phyloP scores from a whole-genome alignment of 1,284 basidiomycete genomes.

The Ganoderma lingzhi region DNA sequence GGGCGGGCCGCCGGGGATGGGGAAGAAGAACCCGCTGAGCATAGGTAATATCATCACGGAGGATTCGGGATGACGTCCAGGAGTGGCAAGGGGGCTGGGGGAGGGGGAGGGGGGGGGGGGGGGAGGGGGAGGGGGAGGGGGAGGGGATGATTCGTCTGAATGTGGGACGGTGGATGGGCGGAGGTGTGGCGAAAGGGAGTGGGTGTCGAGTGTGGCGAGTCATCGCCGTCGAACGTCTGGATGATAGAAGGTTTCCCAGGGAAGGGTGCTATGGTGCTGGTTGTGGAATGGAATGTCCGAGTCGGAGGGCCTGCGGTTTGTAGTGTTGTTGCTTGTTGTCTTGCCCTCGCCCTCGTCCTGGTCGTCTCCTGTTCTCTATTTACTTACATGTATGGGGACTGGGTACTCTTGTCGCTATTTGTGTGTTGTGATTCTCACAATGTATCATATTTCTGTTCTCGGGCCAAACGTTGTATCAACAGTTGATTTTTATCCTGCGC shows the following conservation, averaged over 20 bases:
- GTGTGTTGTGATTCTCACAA: background rate
- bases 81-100: background rate
- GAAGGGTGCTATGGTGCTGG: no score
- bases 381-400: background rate
- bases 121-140: background rate
- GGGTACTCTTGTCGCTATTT: background rate
- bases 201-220: no score
- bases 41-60: slow-evolving; percentile 78
- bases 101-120: background rate
- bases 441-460: background rate
- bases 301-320: no score
- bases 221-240: no score
- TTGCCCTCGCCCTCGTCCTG: background rate
- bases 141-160: background rate
- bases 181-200: background rate
- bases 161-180: background rate
- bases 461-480: background rate
- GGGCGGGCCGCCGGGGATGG: slow-evolving; percentile 23
- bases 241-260: no score
- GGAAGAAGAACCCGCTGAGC: slow-evolving; percentile 65
- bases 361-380: background rate
- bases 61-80: slow-evolving; percentile 39
- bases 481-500: no score
- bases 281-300: no score
- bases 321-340: background rate